A percentile compares a stretch with the other conserved stretches of the same genome.
Evolutionary conservation across 1,284 basidiomycete species (phyloP).

Genomic region (Fomitopsis pinicola): DNA sequence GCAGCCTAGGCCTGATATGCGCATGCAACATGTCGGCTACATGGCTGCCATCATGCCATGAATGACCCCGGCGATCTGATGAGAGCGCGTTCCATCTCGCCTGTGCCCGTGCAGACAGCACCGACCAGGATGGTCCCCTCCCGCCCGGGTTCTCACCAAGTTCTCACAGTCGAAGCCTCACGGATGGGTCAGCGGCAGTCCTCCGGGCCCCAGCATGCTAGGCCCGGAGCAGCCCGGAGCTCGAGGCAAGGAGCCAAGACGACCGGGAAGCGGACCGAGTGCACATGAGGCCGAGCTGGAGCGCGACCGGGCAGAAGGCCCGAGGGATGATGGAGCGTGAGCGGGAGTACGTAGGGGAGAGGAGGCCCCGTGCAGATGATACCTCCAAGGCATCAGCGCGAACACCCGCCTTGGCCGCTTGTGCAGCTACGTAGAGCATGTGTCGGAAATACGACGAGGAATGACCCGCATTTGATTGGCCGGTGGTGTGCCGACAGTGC

Average conservation of each 20-base stretch:
- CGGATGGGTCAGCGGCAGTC: constrained; percentile 14
- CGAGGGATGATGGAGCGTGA: constrained; percentile 29
- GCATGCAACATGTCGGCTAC: constrained; percentile 17
- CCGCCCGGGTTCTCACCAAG: too few species aligned
- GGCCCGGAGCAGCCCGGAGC: too few species aligned
- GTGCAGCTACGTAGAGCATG: too few species aligned
- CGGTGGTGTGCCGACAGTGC: too few species aligned
- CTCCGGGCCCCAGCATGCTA: constrained; percentile 5
- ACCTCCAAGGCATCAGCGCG: constrained; percentile 20
- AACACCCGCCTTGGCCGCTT: too few species aligned
- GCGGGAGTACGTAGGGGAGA: constrained; percentile 20
- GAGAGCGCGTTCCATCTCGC: constrained; percentile 26
- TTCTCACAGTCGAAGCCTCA: constrained; percentile 17
- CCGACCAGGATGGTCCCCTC: constrained; percentile 14
- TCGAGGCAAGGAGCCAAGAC: constrained; percentile 14
- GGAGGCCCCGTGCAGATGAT: constrained; percentile 17
- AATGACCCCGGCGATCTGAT: constrained; percentile 17
- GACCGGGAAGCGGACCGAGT: constrained; percentile 24
- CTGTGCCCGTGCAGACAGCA: constrained; percentile 20
- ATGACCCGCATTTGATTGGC: too few species aligned
- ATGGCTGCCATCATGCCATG: constrained; percentile 12
- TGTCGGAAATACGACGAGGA: too few species aligned
- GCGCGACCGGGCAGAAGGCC: constrained; percentile 22
- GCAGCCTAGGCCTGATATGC: constrained; percentile 12
- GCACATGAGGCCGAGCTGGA: constrained; percentile 24